Evolutionary conservation across 1,139 yeast genomes (phyloP).

Genomic region (Geotrichum macrosporum): DNA sequence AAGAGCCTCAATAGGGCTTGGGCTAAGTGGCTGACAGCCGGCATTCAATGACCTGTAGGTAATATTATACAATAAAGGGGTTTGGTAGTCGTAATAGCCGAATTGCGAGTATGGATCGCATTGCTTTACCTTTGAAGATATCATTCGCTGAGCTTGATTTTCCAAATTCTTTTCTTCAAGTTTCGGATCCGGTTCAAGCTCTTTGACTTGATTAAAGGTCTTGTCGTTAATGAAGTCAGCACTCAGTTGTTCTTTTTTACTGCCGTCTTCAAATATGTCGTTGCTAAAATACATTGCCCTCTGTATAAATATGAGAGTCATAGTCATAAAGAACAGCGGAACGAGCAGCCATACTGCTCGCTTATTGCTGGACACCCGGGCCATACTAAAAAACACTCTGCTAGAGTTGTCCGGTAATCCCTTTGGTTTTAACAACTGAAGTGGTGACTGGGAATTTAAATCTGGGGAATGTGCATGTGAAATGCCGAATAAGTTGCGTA

Average conservation of each 20-base stretch:
- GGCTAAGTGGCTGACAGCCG: conserved; percentile 21
- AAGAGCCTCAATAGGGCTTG: conserved; percentile 16
- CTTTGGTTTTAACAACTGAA: no score
- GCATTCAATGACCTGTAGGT: conserved; percentile 15
- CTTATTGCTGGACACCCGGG: conserved; percentile 1
- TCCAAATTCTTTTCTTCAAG: no score
- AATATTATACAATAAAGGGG: conserved; percentile 9
- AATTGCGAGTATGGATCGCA: conserved; percentile 22
- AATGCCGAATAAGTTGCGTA: no score
- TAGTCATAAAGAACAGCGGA: conserved; percentile 2
- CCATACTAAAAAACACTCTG: no score
- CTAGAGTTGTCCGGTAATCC: no score
- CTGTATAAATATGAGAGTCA: conserved; percentile 12
- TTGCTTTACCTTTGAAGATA: no score
- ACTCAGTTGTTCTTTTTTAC: background rate
- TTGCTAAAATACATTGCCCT: conserved; percentile 9
- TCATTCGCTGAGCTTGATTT: no score
- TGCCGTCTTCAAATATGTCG: background rate
- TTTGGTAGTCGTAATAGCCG: conserved; percentile 19
- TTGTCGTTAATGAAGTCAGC: conserved; percentile 3
- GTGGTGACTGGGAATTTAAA: no score
- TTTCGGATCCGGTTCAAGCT: background rate
- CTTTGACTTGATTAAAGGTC: background rate
- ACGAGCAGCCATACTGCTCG: conserved; percentile 8
- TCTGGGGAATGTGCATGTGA: no score